These are phyloP conservation scores for Elasticomyces elasticus DNA, from an alignment of 495 filamentous ascomycete species.

Conservation along the genomic window DNA sequence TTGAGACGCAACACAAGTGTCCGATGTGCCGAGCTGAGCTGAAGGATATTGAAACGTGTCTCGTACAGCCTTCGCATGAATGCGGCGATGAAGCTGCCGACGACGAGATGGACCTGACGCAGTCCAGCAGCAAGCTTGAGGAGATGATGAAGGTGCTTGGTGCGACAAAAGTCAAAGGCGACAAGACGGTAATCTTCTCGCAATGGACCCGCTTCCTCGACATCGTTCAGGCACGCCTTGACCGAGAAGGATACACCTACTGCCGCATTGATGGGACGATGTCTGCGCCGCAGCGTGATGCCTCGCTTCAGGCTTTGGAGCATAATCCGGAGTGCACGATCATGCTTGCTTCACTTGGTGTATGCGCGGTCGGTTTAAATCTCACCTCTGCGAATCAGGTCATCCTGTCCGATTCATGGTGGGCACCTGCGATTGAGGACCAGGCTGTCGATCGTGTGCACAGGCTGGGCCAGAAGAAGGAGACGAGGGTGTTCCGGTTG, in stretches of 20 bases:
- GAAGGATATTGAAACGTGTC: slow-evolving; percentile 37
- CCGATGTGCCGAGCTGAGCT: slow-evolving; percentile 79
- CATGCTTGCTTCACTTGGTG: slow-evolving; percentile 71
- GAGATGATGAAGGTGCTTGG: slow-evolving; percentile 68
- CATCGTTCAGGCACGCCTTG: slow-evolving; percentile 63
- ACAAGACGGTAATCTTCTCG: slow-evolving; percentile 82
- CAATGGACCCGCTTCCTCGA: slow-evolving; percentile 90
- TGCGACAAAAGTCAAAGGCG: slow-evolving; percentile 49
- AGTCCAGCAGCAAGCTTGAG: slow-evolving; percentile 74
- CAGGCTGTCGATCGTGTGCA: slow-evolving; percentile 99
- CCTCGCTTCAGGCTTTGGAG: slow-evolving; percentile 55
- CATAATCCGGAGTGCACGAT: slow-evolving; percentile 60
- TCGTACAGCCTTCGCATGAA: slow-evolving; percentile 51
- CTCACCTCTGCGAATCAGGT: slow-evolving; percentile 79
- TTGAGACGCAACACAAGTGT: slow-evolving; percentile 72
- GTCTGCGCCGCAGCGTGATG: slow-evolving; percentile 55
- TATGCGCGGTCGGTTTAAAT: slow-evolving; percentile 82
- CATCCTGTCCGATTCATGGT: slow-evolving; percentile 99
- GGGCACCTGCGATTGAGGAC: slow-evolving; percentile 92
- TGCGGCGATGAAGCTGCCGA: slow-evolving; percentile 37
- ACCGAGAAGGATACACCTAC: slow-evolving; percentile 51
- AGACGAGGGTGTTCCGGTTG: slow-evolving; percentile 77
- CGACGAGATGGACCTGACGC: slow-evolving; percentile 47
- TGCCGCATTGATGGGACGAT: slow-evolving; percentile 79
- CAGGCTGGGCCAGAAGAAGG: slow-evolving; percentile 85